A percentile compares a stretch with the other conserved stretches of the same genome.
Evolutionary conservation across 164 flowering plant genomes (phyloP).

Genomic region (Liriodendron chinense): DNA sequence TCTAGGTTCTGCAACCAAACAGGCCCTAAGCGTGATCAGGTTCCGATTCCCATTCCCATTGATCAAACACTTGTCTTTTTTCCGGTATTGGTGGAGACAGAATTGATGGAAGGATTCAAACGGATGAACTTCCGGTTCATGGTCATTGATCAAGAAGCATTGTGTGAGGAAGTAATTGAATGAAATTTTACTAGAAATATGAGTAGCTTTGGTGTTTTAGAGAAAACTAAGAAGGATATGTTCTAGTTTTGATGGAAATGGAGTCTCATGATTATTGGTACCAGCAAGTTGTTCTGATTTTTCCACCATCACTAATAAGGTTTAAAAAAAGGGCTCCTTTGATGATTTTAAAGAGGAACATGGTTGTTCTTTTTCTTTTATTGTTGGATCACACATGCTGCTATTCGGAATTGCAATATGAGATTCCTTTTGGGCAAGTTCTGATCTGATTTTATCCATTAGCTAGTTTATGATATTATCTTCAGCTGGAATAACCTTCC

Average conservation of each 20-base stretch:
- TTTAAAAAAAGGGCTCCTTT: not conserved
- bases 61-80: too few species aligned
- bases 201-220: not conserved
- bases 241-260: not conserved
- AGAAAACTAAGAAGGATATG: not conserved
- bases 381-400: not conserved
- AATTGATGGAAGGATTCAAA: not conserved
- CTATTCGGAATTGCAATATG: constrained; percentile 7
- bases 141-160: not conserved
- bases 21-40: too few species aligned
- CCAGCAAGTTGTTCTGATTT: not conserved
- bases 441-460: constrained; percentile 8
- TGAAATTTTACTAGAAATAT: not conserved
- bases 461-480: constrained; percentile 3
- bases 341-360: not conserved
- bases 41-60: too few species aligned
- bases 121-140: not conserved
- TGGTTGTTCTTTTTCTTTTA: not conserved
- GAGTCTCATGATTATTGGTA: not conserved
- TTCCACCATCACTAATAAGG: not conserved
- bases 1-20: too few species aligned
- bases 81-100: not conserved
- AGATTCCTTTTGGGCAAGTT: not conserved
- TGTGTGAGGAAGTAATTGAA: not conserved
- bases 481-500: constrained; percentile 8